Percentiles rank a stretch among this genome's conserved stretches.
phyloP scores from a whole-genome alignment of 208 protist genomes.

The Vickermania ingenoplastis region DNA sequence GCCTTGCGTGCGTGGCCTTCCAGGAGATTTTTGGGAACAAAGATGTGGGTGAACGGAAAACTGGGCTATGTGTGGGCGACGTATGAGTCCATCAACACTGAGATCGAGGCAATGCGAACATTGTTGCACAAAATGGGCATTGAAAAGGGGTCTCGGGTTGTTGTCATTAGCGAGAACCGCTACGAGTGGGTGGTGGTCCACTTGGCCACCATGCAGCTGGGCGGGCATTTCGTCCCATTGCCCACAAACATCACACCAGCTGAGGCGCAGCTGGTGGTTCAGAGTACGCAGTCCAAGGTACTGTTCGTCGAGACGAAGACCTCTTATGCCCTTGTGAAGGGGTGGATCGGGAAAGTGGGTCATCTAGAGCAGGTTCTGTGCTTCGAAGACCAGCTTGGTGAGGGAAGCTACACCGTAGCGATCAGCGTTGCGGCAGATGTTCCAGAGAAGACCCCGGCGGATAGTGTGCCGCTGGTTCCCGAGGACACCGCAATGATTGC shows the following conservation, averaged over 20 bases:
- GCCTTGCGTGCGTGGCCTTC: conserved; percentile 67
- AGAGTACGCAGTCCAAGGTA: conserved; percentile 75
- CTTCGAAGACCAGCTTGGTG: conserved; percentile 80
- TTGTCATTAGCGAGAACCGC: conserved; percentile 86
- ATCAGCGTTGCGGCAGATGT: conserved; percentile 75
- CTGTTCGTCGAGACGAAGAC: conserved; percentile 81
- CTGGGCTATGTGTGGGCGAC: conserved; percentile 85
- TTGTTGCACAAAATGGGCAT: conserved; percentile 75
- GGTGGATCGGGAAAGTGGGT: conserved; percentile 75
- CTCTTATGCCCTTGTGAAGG: conserved; percentile 60
- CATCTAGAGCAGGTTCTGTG: conserved; percentile 77
- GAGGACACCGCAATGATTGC: conserved; percentile 90
- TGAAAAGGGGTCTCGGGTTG: conserved; percentile 71
- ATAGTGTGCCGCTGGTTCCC: conserved; percentile 50
- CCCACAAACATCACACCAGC: conserved; percentile 84
- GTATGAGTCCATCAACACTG: conserved; percentile 79
- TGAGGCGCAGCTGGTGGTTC: conserved; percentile 76
- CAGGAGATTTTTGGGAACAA: conserved; percentile 77
- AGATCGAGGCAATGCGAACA: conserved; percentile 74
- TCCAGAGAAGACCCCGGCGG: conserved; percentile 40
- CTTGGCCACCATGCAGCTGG: conserved; percentile 80
- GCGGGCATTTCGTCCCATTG: conserved; percentile 81
- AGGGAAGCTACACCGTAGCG: conserved; percentile 79
- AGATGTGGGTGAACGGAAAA: conserved; percentile 84
- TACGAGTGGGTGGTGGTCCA: conserved; percentile 90